These are phyloP conservation scores for Blastobotrys americana DNA, from an alignment of 805 yeast species.

Conservation along the genomic window DNA sequence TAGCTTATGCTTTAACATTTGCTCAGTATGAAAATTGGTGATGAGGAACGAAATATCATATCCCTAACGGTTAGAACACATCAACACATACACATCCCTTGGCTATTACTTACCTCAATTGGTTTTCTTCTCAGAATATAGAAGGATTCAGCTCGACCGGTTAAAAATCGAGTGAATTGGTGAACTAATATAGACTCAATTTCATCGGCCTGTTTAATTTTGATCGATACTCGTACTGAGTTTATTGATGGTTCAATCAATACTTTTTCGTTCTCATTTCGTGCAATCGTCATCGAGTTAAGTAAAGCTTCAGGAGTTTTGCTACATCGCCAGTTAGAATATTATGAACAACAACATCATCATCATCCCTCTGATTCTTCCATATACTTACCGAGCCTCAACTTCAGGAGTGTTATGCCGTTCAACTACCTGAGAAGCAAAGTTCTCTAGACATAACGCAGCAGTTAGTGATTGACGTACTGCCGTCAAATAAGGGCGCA, in stretches of 20 bases:
- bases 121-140: conserved; percentile 88
- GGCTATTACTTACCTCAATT: conserved; percentile 35
- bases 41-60: conserved; percentile 90
- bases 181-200: conserved; percentile 91
- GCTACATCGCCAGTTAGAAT: conserved; percentile 24
- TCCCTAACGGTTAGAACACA: conserved; percentile 35
- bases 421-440: conserved; percentile 91
- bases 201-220: conserved; percentile 96
- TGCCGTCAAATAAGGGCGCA: conserved; percentile 89
- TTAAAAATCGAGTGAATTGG: conserved; percentile 86
- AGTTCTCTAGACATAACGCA: conserved; percentile 85
- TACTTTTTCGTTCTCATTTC: conserved; percentile 90
- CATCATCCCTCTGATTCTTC: too few relatives aligned
- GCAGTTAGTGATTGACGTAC: conserved; percentile 91
- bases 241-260: conserved; percentile 91
- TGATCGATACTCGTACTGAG: conserved; percentile 82
- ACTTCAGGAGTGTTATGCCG: conserved; percentile 97
- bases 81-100: not conserved
- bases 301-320: conserved; percentile 77
- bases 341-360: not conserved
- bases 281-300: conserved; percentile 81
- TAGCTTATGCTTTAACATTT: conserved; percentile 88
- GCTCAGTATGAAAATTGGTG: conserved; percentile 91
- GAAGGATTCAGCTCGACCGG: conserved; percentile 93
- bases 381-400: conserved; percentile 52